phyloP scores from a whole-genome alignment of 2,329 filamentous ascomycete genomes.

The Aspergillus felis region DNA sequence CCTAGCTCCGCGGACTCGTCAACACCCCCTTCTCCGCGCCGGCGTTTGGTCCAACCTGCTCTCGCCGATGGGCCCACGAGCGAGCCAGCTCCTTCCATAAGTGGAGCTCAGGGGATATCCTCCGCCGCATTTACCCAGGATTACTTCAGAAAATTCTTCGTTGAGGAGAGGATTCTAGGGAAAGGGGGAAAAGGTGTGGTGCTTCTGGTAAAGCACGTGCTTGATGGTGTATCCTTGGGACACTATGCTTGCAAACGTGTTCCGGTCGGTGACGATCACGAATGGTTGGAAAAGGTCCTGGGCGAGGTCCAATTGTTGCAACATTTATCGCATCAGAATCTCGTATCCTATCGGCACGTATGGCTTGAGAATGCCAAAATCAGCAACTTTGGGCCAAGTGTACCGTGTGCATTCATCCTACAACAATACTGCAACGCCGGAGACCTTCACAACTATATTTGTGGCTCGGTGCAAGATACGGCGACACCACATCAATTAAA shows the following conservation, averaged over 20 bases:
- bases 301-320: conserved; percentile 91
- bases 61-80: conserved; percentile 45
- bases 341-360: conserved; percentile 94
- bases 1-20: conserved; percentile 46
- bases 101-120: conserved; percentile 67
- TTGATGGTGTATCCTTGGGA: conserved; percentile 83
- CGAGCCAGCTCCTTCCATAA: conserved; percentile 48
- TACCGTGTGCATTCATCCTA: conserved; percentile 93
- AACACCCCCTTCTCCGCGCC: conserved; percentile 47
- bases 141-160: conserved; percentile 91
- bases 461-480: conserved; percentile 60
- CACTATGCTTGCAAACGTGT: conserved; percentile 96
- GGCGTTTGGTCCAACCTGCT: conserved; percentile 45
- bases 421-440: conserved; percentile 97
- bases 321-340: conserved; percentile 85
- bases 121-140: conserved; percentile 83
- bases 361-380: conserved; percentile 90
- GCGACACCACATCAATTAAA: conserved; percentile 81
- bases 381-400: conserved; percentile 80
- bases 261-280: conserved; percentile 89
- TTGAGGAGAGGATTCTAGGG: conserved; percentile 80
- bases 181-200: conserved; percentile 93
- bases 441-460: conserved; percentile 81
- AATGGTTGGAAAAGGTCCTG: conserved; percentile 91
- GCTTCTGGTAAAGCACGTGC: conserved; percentile 83